Percentiles rank a stretch among this genome's conserved stretches.
Conservation (phyloP, 768 basidiomycete species). For the Lentinus brumalis region DNA sequence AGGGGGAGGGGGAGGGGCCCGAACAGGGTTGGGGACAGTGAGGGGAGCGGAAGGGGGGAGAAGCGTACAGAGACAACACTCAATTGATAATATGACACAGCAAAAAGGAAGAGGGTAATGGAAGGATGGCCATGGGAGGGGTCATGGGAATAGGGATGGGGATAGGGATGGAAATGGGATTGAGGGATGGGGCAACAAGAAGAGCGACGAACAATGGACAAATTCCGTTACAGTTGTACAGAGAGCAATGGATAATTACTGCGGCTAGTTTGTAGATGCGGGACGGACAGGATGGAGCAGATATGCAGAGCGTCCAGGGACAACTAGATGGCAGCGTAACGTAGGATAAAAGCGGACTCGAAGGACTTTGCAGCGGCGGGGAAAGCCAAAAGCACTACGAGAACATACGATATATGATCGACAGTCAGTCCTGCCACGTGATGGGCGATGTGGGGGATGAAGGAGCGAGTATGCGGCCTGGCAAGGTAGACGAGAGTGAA, state of each 20-base stretch:
- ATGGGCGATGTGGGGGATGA: neutral
- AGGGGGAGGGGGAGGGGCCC: too few species aligned
- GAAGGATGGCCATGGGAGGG: neutral
- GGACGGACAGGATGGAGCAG: neutral
- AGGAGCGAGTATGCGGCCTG: neutral
- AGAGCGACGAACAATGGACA: conserved; percentile 4
- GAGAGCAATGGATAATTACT: conserved; percentile 13
- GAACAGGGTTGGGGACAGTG: neutral
- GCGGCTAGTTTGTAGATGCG: conserved; percentile 2
- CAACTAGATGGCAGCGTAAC: conserved; percentile 23
- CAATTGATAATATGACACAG: conserved; percentile 12
- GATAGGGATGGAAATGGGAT: neutral
- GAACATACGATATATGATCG: conserved; percentile 17
- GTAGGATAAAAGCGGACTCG: conserved; percentile 6
- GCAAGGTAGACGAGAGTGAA: neutral
- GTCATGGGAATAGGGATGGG: neutral
- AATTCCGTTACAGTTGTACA: conserved; percentile 19
- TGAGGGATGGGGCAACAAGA: neutral
- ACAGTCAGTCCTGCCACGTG: neutral
- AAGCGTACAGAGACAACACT: conserved; percentile 14
- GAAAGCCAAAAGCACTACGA: conserved; percentile 20
- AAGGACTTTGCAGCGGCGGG: conserved; percentile 12
- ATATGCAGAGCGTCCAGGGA: conserved; percentile 18
- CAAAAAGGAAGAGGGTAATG: conserved; percentile 1
- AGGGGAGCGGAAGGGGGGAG: neutral